Conservation (phyloP, 768 basidiomycete species). For the Lactarius indigo region DNA sequence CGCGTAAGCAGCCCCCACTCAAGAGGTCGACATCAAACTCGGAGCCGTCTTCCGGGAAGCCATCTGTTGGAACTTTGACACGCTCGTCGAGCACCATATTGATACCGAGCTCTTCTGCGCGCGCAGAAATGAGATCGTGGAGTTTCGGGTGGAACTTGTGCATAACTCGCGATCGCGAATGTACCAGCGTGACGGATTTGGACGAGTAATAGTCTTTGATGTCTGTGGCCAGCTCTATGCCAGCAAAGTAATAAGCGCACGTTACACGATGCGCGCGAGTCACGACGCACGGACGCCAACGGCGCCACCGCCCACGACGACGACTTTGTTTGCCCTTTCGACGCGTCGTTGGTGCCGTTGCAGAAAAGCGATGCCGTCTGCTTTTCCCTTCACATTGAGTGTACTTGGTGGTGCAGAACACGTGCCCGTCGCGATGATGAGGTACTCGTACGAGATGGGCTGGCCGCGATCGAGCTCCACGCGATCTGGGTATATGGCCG, state of each 20-base stretch:
- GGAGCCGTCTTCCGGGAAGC: conserved; percentile 29
- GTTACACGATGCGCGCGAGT: not conserved
- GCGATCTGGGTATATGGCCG: conserved; percentile 26
- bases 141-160: conserved; percentile 28
- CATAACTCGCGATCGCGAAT: conserved; percentile 30
- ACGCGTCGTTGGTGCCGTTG: conserved; percentile 34
- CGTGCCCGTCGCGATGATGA: conserved; percentile 38
- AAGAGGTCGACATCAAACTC: conserved; percentile 23
- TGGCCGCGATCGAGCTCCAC: conserved; percentile 28
- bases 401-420: conserved; percentile 25
- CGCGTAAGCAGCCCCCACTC: conserved; percentile 23
- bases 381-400: conserved; percentile 26
- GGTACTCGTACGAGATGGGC: conserved; percentile 34
- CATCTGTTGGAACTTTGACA: conserved; percentile 31
- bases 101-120: conserved; percentile 29
- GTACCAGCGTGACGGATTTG: conserved; percentile 30
- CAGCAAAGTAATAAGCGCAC: not conserved
- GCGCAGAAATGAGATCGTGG: conserved; percentile 28
- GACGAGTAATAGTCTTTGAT: conserved; percentile 27
- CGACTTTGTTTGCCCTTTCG: conserved; percentile 31
- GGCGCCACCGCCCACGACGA: conserved; percentile 39
- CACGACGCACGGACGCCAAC: conserved; percentile 35
- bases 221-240: conserved; percentile 32
- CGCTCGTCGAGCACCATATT: conserved; percentile 24
- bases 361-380: conserved; percentile 29